Percentiles rank a stretch among this genome's conserved stretches.
phyloP scores from a whole-genome alignment of 2,329 filamentous ascomycete species.

The Zymoseptoria pseudotritici region DNA sequence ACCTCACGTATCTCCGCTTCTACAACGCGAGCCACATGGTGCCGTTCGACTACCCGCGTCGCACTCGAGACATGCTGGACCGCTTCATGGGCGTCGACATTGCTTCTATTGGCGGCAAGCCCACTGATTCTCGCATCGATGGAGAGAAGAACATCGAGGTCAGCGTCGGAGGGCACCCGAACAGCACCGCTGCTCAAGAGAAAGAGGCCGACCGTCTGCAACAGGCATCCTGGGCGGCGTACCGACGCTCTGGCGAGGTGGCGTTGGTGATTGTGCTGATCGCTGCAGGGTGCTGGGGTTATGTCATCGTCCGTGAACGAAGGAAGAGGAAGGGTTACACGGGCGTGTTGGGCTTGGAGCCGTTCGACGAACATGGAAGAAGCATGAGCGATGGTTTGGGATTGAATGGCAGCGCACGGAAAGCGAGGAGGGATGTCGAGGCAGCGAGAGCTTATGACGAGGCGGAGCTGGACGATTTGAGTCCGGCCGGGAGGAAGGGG shows the following conservation, averaged over 20 bases:
- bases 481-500: conserved; percentile 2
- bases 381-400: conserved; percentile 39
- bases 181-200: conserved; percentile 59
- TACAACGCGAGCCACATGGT: conserved; percentile 98
- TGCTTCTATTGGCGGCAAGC: conserved; percentile 71
- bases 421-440: conserved; percentile 46
- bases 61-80: conserved; percentile 91
- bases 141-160: conserved; percentile 75
- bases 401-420: conserved; percentile 32
- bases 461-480: conserved; percentile 50
- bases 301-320: conserved; percentile 54
- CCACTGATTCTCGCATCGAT: conserved; percentile 72
- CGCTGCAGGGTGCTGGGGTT: conserved; percentile 67
- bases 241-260: conserved; percentile 78
- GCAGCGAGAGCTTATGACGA: conserved; percentile 55
- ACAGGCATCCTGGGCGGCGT: conserved; percentile 80
- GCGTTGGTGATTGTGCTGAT: conserved; percentile 75
- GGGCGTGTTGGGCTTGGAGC: conserved; percentile 32
- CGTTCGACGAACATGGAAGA: conserved; percentile 35
- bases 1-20: conserved; percentile 91
- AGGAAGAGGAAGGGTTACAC: conserved; percentile 41
- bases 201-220: conserved; percentile 67
- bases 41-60: conserved; percentile 82
- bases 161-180: conserved; percentile 62
- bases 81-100: conserved; percentile 94